Evolutionary conservation across 768 basidiomycete genomes (phyloP), one percentile per base, ranked within the genome.

Genomic region (Collybia nuda): DNA sequence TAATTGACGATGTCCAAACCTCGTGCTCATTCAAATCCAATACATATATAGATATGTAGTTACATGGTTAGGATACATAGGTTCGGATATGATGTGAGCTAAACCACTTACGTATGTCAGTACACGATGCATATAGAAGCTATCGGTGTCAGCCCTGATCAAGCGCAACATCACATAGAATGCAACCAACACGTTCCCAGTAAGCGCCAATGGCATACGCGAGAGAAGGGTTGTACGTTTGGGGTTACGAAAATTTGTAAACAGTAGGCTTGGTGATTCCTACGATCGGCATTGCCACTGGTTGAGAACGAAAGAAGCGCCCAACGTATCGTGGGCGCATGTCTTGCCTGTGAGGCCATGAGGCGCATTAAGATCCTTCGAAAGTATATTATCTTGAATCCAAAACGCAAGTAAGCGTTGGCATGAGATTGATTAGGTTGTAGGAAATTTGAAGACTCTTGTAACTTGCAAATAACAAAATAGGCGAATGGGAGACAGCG

Each of bases 401-500:
- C 51, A 24, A 23, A 56, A 53, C 51, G 51, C 56, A 60, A 51
- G 48, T 55, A 57, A 50, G 57, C 54, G 54, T 51, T 48, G 54
- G 38, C 38, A 48, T 53, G 47, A 47, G 29, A 48, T 58, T 56
- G 52, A 43, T 56, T 48, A 15, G 32, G 42, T 23, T 37, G 42
- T 36, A 29, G 42, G 56, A 50, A 57, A 53, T 59, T 64, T 64
- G 66, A 56, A 62, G 63, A 65, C 57, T 63, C 67, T 72, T 68
- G 67, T 66, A 70, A 32, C 70, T 73, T 71, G 69, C 65, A 74
- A 71, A 74, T 64, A 74, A 70, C 68, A 71, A 68, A 71, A 65
- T 72, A 77, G 73, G 70, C 69, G 67, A 72, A 72, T 63, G 69
- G 72, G 68, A 70, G 52, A 69, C 65, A 75, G 69, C 67, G 74